Evolutionary conservation across 768 basidiomycete species (phyloP), one percentile per base, ranked within the genome.

Genomic region (Mycena epipterygia): DNA sequence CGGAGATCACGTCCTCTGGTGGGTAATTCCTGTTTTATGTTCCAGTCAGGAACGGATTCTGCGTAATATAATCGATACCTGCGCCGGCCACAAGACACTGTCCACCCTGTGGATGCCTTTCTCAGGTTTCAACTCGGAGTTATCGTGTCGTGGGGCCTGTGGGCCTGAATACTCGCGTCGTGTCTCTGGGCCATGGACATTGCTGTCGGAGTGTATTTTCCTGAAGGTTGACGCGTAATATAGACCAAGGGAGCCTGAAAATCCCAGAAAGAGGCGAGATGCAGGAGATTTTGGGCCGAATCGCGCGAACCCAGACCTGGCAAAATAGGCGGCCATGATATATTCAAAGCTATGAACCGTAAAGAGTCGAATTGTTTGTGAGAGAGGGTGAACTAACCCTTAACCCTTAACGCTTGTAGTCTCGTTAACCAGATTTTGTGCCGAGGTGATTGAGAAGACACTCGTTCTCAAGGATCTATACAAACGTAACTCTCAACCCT

Each of bases 21-120:
- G 72, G 68, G 37, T 25, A 70, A 51, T 67, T 73, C 4, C 68
- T 73, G 48, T 29, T 19, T 35, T 11, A 7, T 23, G n/a, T n/a
- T n/a, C 25, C 9, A 13, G 32, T 62, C 41, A 56, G 44, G 49
- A 33, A 53, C 7, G 16, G 13, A 56, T 9, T 2, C 3, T 16
- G 3, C n/a, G 21, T 41, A 9, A 37, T 2, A 19, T 39, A 21
- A 27, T 5, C 46, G 33, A 33, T n/a, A 65, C 70, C 16, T 51
- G 66, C 70, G 59, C 37, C 4, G 70, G 64, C 59, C 57, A 61
- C 5, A 23, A 56, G 17, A 70, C 44, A 5, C 35, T 30, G 58
- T 70, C 57, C 19, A 70, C 69, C 6, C 58, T 37, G 4, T 25
- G 41, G 5, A 70, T 46, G 3, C 69, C 69, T 8, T 33, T n/a